phyloP scores from a whole-genome alignment of 345 rosid species.

The Citrus reticulata region DNA sequence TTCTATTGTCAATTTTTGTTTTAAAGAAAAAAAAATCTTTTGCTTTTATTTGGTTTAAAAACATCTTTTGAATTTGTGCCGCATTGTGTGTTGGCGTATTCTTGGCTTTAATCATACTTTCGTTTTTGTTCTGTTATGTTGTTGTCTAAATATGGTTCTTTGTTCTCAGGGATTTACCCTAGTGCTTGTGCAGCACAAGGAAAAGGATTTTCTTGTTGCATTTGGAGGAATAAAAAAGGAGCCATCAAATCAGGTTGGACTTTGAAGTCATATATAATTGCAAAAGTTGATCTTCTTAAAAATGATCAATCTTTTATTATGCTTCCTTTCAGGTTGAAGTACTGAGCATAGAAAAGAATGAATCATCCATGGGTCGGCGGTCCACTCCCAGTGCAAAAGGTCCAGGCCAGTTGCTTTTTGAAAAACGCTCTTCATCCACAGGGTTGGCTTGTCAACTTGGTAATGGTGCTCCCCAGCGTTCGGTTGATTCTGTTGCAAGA shows the following conservation, averaged over 20 bases:
- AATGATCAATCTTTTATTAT: neutral
- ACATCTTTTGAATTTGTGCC: neutral
- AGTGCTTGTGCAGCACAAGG: slow-evolving; percentile 84
- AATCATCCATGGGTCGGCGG: slow-evolving; percentile 43
- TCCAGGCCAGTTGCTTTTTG: slow-evolving; percentile 43
- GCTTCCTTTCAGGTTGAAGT: slow-evolving; percentile 63
- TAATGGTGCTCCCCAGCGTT: slow-evolving; percentile 56
- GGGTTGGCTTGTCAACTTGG: slow-evolving; percentile 45
- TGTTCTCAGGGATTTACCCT: slow-evolving; percentile 79
- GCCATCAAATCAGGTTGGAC: slow-evolving; percentile 84
- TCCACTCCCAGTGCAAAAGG: slow-evolving; percentile 45
- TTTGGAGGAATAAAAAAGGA: slow-evolving; percentile 90
- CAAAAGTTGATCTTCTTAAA: neutral
- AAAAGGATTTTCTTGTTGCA: slow-evolving; percentile 88
- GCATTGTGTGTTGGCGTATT: neutral
- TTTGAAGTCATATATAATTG: slow-evolving; percentile 6
- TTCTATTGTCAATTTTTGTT: too few relatives aligned
- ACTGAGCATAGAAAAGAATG: slow-evolving; percentile 67
- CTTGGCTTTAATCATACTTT: neutral
- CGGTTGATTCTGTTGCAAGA: slow-evolving; percentile 52
- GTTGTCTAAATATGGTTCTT: slow-evolving; percentile 5
- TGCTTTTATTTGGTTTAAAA: neutral
- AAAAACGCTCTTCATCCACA: slow-evolving; percentile 50
- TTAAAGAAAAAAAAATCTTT: too few relatives aligned
- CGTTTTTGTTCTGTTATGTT: neutral